Evolutionary conservation across 2,329 filamentous ascomycete species (phyloP).

Genomic region (Fusarium praegraminearum): DNA sequence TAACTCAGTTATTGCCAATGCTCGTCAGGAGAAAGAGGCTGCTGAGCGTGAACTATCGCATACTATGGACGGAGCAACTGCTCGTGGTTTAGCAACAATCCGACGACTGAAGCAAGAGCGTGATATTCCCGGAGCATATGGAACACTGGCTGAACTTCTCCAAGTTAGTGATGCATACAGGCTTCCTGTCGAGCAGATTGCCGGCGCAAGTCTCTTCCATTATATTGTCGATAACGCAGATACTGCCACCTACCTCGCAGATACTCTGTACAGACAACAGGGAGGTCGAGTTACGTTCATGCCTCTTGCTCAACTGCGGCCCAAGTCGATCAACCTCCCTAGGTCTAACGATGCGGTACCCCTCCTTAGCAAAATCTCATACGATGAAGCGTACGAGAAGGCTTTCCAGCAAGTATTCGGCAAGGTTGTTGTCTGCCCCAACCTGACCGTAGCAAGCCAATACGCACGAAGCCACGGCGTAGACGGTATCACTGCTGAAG

Average conservation of each 20-base stretch:
- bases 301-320: conserved; percentile 84
- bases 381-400: conserved; percentile 79
- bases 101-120: conserved; percentile 83
- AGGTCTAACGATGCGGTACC: conserved; percentile 89
- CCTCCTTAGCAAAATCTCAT: conserved; percentile 86
- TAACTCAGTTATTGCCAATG: conserved; percentile 79
- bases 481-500: conserved; percentile 93
- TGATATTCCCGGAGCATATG: conserved; percentile 87
- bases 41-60: conserved; percentile 83
- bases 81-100: conserved; percentile 87
- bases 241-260: conserved; percentile 84
- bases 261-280: conserved; percentile 81
- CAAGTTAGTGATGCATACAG: conserved; percentile 87
- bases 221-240: conserved; percentile 94
- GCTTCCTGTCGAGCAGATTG: conserved; percentile 91
- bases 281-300: conserved; percentile 94
- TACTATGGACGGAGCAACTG: conserved; percentile 90
- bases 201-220: conserved; percentile 92
- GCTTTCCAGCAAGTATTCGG: conserved; percentile 97
- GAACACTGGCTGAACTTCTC: conserved; percentile 92
- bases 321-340: conserved; percentile 79
- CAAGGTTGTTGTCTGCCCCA: conserved; percentile 93
- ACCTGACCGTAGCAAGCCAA: conserved; percentile 85
- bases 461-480: conserved; percentile 93
- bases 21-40: conserved; percentile 79